These are phyloP conservation scores for Paraconiothyrium brasiliense DNA, from an alignment of 2,329 filamentous ascomycete genomes.

Conservation along the genomic window DNA sequence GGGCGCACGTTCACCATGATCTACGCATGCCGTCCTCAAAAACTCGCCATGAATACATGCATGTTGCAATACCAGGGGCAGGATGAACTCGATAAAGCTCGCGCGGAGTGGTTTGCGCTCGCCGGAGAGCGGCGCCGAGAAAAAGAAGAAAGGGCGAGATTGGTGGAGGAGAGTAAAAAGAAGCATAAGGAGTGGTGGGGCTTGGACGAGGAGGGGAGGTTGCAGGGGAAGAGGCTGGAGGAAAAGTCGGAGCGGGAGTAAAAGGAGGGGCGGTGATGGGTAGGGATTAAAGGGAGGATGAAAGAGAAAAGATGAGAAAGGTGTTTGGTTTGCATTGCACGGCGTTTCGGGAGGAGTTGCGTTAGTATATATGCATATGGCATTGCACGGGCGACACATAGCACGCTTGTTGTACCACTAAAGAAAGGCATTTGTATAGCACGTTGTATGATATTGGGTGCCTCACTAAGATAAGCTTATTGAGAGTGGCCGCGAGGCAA, in stretches of 20 bases:
- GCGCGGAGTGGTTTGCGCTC: conserved; percentile 91
- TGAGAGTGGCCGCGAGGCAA: neutral
- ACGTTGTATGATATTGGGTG: conserved; percentile 24
- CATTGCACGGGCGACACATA: neutral
- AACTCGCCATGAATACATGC: conserved; percentile 90
- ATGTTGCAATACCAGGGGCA: conserved; percentile 89
- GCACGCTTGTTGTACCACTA: conserved; percentile 14
- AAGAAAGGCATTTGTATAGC: neutral
- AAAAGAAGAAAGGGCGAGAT: conserved; percentile 65
- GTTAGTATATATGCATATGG: conserved; percentile 7
- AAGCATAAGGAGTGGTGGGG: conserved; percentile 63
- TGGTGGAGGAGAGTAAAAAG: conserved; percentile 57
- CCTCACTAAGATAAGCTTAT: neutral
- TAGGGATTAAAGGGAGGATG: neutral
- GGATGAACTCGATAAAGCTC: conserved; percentile 83
- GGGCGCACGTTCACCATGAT: conserved; percentile 87
- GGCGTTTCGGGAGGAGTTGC: conserved; percentile 19
- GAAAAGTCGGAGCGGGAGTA: conserved; percentile 26
- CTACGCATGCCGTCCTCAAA: conserved; percentile 82
- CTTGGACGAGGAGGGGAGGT: conserved; percentile 50
- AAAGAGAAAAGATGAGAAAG: conserved; percentile 28
- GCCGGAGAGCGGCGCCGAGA: conserved; percentile 75
- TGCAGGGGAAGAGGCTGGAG: conserved; percentile 37
- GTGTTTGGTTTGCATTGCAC: conserved; percentile 20
- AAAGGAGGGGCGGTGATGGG: conserved; percentile 19